Evolutionary conservation across 2,329 filamentous ascomycete genomes (phyloP), one percentile per base, ranked within the genome.

Genomic region (Elsinoe ampelina): DNA sequence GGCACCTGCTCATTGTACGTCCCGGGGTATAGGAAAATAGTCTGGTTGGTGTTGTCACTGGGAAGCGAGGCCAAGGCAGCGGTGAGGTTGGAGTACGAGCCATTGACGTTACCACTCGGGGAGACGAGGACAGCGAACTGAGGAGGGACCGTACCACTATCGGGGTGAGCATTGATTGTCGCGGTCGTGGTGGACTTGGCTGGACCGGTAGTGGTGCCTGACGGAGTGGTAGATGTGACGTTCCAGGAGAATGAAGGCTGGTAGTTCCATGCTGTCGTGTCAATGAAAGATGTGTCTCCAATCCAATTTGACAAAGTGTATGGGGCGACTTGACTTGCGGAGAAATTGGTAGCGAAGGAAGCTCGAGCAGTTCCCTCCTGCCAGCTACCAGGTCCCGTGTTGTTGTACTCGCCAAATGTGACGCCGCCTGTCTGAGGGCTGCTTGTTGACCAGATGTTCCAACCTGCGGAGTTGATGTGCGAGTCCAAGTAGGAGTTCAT

Each of bases 401-500:
- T 85, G 42, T 65, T 69, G 63, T 77, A 85, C 70, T 85, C 82
- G 10, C 70, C 78, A 61, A 79, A 84, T 19, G 72, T 67, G 1
- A 84, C 77, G 36, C 78, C 70, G 20, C 69, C 70, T 0, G 79
- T 82, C 42, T 75, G 72, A 11, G 72, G 65, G 42, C 75, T 71
- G 5, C 70, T 71, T 1, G 63, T 70, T 57, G 73, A 74, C 82
- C 82, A 85, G 34, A 71, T 64, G 1, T 63, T 67, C 81, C 83
- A 85, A 0, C 82, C 82, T 0, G 76, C 75, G 2, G 72, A 58
- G 63, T 83, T 82, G 63, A 85, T 76, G 22, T 84, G 78, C 17
- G 69, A 68, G 13, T 72, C 73, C 66, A 85, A 69, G 42, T 64
- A 66, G 0, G 76, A 78, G 59, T 74, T 71, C 66, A 79, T 77